phyloP scores from a whole-genome alignment of 345 rosid genomes.

The Aquilaria sinensis region DNA sequence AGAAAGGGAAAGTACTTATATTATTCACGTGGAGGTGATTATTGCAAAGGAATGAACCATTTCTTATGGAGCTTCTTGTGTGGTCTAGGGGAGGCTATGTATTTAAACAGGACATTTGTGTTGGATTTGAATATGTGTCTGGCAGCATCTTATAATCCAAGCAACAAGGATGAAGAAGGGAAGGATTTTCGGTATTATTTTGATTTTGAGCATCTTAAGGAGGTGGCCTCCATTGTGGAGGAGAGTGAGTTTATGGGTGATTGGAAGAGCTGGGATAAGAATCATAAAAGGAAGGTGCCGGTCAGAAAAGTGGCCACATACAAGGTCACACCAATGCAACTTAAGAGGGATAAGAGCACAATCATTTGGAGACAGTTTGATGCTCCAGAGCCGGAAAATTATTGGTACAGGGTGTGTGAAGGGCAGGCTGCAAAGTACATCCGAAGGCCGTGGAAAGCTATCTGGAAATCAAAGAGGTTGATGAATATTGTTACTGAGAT shows the following conservation, averaged over 20 bases:
- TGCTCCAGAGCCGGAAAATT: slow-evolving; percentile 79
- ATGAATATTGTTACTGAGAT: slow-evolving; percentile 86
- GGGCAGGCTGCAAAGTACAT: slow-evolving; percentile 69
- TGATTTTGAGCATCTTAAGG: slow-evolving; percentile 91
- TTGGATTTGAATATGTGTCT: slow-evolving; percentile 86
- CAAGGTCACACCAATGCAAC: slow-evolving; percentile 63
- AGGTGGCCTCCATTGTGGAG: slow-evolving; percentile 65
- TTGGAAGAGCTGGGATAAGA: slow-evolving; percentile 84
- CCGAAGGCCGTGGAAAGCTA: slow-evolving; percentile 76
- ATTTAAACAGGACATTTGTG: slow-evolving; percentile 83
- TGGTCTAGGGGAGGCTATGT: slow-evolving; percentile 94
- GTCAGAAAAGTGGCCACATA: slow-evolving; percentile 63
- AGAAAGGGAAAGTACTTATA: slow-evolving; percentile 80
- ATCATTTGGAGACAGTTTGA: slow-evolving; percentile 88
- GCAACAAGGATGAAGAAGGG: slow-evolving; percentile 72
- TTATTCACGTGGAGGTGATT: slow-evolving; percentile 87
- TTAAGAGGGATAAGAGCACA: slow-evolving; percentile 71
- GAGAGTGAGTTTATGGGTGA: slow-evolving; percentile 69
- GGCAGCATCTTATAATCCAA: slow-evolving; percentile 51
- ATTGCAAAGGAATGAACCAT: slow-evolving; percentile 96
- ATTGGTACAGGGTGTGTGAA: slow-evolving; percentile 94
- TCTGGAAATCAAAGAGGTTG: slow-evolving; percentile 93
- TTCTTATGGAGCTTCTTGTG: slow-evolving; percentile 93
- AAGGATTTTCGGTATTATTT: slow-evolving; percentile 86
- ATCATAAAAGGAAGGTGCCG: slow-evolving; percentile 67